Evolutionary conservation across 805 yeast species (phyloP).

Genomic region (Candida alai): DNA sequence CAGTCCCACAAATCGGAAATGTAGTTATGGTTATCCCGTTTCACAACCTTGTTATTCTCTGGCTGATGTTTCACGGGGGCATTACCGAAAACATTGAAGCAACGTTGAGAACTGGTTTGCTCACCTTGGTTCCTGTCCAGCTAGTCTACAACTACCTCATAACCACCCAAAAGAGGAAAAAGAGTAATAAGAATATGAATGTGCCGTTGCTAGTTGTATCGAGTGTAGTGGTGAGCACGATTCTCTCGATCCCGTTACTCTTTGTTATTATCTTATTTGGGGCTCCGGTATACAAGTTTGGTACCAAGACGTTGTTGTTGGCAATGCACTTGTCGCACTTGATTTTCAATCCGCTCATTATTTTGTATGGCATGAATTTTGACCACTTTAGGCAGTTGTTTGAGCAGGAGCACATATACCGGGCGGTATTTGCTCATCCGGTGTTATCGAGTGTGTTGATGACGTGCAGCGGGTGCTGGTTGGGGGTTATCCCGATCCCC

Average conservation of each 20-base stretch:
- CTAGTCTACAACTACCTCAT: constrained; percentile 20
- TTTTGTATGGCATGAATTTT: constrained; percentile 50
- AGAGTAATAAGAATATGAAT: constrained; percentile 13
- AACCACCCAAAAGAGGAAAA: constrained; percentile 8
- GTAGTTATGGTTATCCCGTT: constrained; percentile 21
- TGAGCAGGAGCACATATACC: constrained; percentile 17
- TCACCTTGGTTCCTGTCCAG: constrained; percentile 21
- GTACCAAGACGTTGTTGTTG: constrained; percentile 54
- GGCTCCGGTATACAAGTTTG: constrained; percentile 62
- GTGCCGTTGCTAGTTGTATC: constrained; percentile 22
- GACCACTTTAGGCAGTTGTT: constrained; percentile 26
- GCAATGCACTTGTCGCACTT: constrained; percentile 60
- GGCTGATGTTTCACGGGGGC: constrained; percentile 29
- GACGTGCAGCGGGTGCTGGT: constrained; percentile 69
- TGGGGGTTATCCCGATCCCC: constrained; percentile 91
- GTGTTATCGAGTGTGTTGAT: constrained; percentile 25
- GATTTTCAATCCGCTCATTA: constrained; percentile 60
- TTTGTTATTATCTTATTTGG: constrained; percentile 61
- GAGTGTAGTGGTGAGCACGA: constrained; percentile 26
- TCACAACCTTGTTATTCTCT: constrained; percentile 24
- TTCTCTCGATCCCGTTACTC: constrained; percentile 38
- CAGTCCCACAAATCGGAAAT: constrained; percentile 15
- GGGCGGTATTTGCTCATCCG: constrained; percentile 21
- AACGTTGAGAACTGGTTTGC: constrained; percentile 24
- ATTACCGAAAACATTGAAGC: constrained; percentile 20